These are phyloP conservation scores for Cinnamomum chago DNA, from an alignment of 164 flowering plant species.

Conservation along the genomic window DNA sequence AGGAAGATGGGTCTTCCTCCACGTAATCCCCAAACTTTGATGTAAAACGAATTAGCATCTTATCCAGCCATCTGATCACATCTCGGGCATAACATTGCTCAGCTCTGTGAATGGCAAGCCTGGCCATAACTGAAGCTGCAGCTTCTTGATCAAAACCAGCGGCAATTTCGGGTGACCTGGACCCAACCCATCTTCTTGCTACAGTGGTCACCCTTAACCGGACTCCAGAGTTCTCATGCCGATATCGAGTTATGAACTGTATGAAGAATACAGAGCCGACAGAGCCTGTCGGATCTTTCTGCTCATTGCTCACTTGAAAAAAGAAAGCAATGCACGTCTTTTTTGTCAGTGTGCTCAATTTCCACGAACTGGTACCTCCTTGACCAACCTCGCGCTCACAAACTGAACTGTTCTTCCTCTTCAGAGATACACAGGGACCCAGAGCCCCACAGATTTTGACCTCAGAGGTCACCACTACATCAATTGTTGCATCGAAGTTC, in stretches of 20 bases:
- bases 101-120: conserved; percentile 70
- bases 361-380: conserved; percentile 81
- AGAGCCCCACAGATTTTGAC: conserved; percentile 80
- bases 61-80: conserved; percentile 87
- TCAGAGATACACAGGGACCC: conserved; percentile 80
- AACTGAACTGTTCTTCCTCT: conserved; percentile 50
- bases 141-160: conserved; percentile 96
- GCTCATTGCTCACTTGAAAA: conserved; percentile 62
- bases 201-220: conserved; percentile 83
- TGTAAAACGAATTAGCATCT: conserved; percentile 52
- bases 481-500: conserved; percentile 76
- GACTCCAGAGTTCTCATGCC: conserved; percentile 48
- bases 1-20: conserved; percentile 80
- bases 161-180: conserved; percentile 61
- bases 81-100: conserved; percentile 54
- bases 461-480: conserved; percentile 72
- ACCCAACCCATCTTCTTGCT: conserved; percentile 87
- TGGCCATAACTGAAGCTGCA: conserved; percentile 86
- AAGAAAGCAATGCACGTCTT: conserved; percentile 84
- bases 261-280: conserved; percentile 78
- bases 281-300: conserved; percentile 55
- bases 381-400: conserved; percentile 63
- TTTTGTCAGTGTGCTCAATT: conserved; percentile 54
- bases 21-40: conserved; percentile 88
- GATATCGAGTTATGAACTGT: conserved; percentile 75